A percentile compares a stretch with the other conserved stretches of the same genome.
Evolutionary conservation across 2,329 filamentous ascomycete genomes (phyloP).

Genomic region (Microsporum ferrugineum): DNA sequence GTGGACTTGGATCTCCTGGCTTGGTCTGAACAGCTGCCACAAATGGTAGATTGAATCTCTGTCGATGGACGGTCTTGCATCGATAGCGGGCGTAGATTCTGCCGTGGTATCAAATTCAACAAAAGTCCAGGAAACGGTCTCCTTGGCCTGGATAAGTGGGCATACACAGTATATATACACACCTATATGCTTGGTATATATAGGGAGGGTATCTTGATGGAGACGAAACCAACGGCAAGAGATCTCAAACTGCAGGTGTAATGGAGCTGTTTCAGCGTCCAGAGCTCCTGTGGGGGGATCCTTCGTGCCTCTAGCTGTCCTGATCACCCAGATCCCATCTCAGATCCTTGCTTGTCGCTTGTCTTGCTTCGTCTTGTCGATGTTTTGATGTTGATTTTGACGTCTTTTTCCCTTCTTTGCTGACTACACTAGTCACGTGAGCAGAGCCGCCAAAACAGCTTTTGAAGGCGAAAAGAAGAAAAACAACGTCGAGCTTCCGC

Average conservation of each 20-base stretch:
- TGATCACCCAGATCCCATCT: background rate
- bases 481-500: background rate
- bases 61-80: too few relatives aligned
- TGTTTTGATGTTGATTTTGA: background rate
- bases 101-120: too few relatives aligned
- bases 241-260: background rate
- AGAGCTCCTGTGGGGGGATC: background rate
- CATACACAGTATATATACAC: too few relatives aligned
- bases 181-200: background rate
- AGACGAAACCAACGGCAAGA: background rate
- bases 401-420: background rate
- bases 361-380: background rate
- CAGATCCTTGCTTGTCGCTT: background rate
- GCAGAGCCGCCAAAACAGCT: background rate
- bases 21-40: too few relatives aligned
- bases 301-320: background rate
- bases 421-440: background rate
- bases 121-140: too few relatives aligned
- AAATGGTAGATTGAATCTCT: too few relatives aligned
- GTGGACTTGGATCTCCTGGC: background rate
- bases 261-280: background rate
- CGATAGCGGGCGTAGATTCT: too few relatives aligned
- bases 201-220: background rate
- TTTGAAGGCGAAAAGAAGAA: background rate
- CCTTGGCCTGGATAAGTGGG: too few relatives aligned